phyloP scores from a whole-genome alignment of 768 basidiomycete species.

The Tylopilus felleus region DNA sequence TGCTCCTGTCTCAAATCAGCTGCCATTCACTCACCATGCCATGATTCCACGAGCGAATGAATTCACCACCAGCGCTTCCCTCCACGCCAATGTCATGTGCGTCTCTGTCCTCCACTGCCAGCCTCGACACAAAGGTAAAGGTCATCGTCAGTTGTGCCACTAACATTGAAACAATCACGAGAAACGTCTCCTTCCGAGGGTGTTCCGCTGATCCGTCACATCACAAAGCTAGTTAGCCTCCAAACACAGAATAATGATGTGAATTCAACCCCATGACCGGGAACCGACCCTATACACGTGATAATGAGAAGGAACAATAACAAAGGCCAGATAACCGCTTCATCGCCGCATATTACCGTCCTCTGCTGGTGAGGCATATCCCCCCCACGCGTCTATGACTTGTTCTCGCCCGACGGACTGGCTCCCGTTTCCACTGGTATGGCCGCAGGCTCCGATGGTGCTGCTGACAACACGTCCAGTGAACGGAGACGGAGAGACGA shows the following conservation, averaged over 20 bases:
- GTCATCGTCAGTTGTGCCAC: background rate
- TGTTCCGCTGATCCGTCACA: slow-evolving; percentile 5
- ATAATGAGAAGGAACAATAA: slow-evolving; percentile 15
- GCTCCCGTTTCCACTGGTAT: slow-evolving; percentile 12
- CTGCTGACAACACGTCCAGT: no score
- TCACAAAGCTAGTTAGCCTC: background rate
- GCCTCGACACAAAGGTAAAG: no score
- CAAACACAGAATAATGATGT: background rate
- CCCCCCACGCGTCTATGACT: slow-evolving; percentile 14
- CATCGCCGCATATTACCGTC: slow-evolving; percentile 3
- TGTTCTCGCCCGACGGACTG: slow-evolving; percentile 13
- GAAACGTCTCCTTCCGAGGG: background rate
- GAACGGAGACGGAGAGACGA: background rate
- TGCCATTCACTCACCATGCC: background rate
- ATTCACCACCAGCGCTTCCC: background rate
- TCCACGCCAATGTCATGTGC: background rate
- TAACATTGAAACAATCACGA: background rate
- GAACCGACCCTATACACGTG: slow-evolving; percentile 17
- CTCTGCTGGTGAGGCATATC: background rate
- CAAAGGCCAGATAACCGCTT: background rate
- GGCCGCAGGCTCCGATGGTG: slow-evolving; percentile 21
- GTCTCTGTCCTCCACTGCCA: background rate
- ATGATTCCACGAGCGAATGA: background rate
- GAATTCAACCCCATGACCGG: background rate
- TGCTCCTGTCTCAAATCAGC: slow-evolving; percentile 3